These are phyloP conservation scores for Rhodotorula graminis DNA, from an alignment of 768 basidiomycete genomes.

Conservation along the genomic window DNA sequence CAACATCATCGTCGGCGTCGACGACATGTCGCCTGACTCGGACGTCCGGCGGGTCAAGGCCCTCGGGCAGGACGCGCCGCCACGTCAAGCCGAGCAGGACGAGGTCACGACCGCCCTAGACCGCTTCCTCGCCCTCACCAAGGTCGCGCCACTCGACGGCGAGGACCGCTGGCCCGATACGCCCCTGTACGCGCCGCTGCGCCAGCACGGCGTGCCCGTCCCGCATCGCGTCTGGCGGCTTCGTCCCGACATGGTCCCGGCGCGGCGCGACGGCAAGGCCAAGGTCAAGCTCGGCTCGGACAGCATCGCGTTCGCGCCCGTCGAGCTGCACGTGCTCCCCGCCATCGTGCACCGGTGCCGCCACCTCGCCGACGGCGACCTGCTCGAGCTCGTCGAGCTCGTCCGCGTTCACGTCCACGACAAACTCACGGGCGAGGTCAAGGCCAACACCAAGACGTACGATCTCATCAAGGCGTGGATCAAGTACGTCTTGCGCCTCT, in stretches of 20 bases:
- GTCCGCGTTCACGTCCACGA: neutral
- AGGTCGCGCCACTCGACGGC: conserved; percentile 1
- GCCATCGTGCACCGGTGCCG: neutral
- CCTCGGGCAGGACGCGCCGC: no score
- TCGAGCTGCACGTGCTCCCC: conserved; percentile 20
- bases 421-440: neutral
- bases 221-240: conserved; percentile 28
- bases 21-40: neutral
- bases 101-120: neutral
- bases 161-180: conserved; percentile 2
- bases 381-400: conserved; percentile 21
- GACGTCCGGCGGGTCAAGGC: neutral
- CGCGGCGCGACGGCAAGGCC: neutral
- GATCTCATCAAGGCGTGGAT: neutral
- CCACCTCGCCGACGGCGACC: conserved; percentile 4
- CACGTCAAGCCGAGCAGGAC: no score
- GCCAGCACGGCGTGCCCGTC: neutral
- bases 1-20: neutral
- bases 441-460: conserved; percentile 13
- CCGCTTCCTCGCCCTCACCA: conserved; percentile 7
- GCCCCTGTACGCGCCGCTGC: no score
- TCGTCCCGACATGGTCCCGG: neutral
- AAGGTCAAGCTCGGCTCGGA: neutral
- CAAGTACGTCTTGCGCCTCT: conserved; percentile 17
- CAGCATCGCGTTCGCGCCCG: conserved; percentile 5